Percentiles rank a stretch among this genome's conserved stretches.
These are phyloP conservation scores for Huntiella abstrusa DNA, from an alignment of 2,329 filamentous ascomycete genomes.

Conservation along the genomic window DNA sequence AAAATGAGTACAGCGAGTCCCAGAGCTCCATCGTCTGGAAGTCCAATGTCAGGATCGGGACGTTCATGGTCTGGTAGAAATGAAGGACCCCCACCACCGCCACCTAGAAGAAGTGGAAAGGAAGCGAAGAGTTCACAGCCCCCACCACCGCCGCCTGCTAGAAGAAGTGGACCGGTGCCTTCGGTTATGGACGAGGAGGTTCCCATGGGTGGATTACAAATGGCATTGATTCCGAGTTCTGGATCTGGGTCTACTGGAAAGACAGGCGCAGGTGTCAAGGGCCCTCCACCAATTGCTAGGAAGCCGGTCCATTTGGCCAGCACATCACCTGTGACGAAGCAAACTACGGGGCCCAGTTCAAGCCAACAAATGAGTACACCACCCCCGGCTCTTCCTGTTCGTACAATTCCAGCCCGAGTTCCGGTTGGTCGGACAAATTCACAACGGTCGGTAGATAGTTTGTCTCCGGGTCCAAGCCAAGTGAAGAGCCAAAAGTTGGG, in stretches of 20 bases:
- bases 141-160: not conserved
- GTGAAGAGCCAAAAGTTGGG: too few species aligned
- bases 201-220: not conserved
- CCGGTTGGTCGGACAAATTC: constrained; percentile 2
- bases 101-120: constrained; percentile 20
- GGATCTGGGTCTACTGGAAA: not conserved
- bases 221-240: constrained; percentile 8
- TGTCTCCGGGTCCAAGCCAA: not conserved
- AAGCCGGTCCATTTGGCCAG: constrained; percentile 37
- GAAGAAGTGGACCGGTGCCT: constrained; percentile 12
- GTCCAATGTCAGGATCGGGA: constrained; percentile 11
- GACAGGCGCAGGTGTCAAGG: constrained; percentile 13
- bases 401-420: not conserved
- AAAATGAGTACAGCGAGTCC: constrained; percentile 15
- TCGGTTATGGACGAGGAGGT: constrained; percentile 12
- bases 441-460: not conserved
- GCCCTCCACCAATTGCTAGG: constrained; percentile 38
- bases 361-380: not conserved
- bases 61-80: constrained; percentile 16
- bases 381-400: not conserved
- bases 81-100: constrained; percentile 27
- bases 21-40: constrained; percentile 14
- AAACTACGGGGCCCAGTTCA: not conserved
- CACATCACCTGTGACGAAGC: not conserved
- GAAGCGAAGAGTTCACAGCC: constrained; percentile 9